Evolutionary conservation across 148 eudicot species (phyloP).

Genomic region (Rhododendron williamsianum): DNA sequence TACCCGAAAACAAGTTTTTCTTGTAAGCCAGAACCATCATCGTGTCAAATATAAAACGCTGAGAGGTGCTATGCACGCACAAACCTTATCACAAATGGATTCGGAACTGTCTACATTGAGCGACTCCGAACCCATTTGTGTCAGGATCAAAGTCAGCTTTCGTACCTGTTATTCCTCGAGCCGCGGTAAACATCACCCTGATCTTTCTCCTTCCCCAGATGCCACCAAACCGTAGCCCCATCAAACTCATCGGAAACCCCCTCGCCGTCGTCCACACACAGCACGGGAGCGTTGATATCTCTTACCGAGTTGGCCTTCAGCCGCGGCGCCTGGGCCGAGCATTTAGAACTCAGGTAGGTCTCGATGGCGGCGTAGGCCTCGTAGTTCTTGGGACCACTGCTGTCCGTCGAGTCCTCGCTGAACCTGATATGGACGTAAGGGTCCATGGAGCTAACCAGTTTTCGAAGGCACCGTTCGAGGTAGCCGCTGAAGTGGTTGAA

Average conservation of each 20-base stretch:
- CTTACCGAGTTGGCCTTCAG: slow-evolving; percentile 32
- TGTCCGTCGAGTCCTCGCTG: slow-evolving; percentile 19
- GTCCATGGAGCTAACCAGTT: background rate
- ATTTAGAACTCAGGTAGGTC: slow-evolving; percentile 28
- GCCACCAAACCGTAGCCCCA: slow-evolving; percentile 41
- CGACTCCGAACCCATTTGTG: no score
- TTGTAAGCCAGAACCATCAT: background rate
- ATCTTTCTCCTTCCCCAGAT: slow-evolving; percentile 22
- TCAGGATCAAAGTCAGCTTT: background rate
- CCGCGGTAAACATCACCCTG: background rate
- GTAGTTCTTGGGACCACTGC: slow-evolving; percentile 16
- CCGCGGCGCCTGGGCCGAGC: slow-evolving; percentile 27
- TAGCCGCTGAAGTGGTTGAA: background rate
- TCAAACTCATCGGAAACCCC: slow-evolving; percentile 41
- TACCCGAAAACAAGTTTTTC: background rate
- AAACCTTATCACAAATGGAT: no score
- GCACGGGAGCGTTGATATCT: slow-evolving; percentile 17
- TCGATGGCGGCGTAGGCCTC: slow-evolving; percentile 38
- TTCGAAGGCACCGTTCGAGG: background rate
- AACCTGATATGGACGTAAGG: slow-evolving; percentile 44
- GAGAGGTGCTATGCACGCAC: no score
- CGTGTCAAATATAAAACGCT: no score
- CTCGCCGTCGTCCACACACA: slow-evolving; percentile 41
- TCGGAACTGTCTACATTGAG: no score
- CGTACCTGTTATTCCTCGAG: background rate